These are phyloP conservation scores for Leucocoprinus birnbaumii DNA, from an alignment of 768 basidiomycete species.

Conservation along the genomic window DNA sequence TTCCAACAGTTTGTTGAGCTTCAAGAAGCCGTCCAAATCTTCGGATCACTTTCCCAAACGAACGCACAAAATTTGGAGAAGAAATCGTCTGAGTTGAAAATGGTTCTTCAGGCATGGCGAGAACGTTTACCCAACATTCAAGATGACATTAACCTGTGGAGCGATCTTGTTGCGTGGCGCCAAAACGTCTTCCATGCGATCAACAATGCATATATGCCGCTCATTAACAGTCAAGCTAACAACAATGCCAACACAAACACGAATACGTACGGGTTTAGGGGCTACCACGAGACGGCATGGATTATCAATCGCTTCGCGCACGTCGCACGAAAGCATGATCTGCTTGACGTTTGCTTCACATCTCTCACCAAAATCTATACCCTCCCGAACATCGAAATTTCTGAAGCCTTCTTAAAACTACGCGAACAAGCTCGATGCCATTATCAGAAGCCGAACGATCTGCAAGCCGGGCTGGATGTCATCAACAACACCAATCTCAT, in stretches of 20 bases:
- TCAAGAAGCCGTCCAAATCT: conserved; percentile 93
- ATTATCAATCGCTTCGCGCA: conserved; percentile 99
- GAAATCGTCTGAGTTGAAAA: conserved; percentile 93
- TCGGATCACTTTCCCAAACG: conserved; percentile 84
- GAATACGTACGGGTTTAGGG: conserved; percentile 89
- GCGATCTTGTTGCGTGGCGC: conserved; percentile 97
- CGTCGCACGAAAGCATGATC: conserved; percentile 94
- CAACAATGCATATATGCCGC: conserved; percentile 93
- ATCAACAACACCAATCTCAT: conserved; percentile 99
- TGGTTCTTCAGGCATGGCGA: conserved; percentile 95
- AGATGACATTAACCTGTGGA: conserved; percentile 99
- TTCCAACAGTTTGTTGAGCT: conserved; percentile 99
- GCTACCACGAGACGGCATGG: conserved; percentile 99
- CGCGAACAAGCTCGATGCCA: conserved; percentile 98
- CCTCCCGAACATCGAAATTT: conserved; percentile 98
- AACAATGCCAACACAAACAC: conserved; percentile 52
- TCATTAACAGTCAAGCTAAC: conserved; percentile 63
- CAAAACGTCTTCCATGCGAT: conserved; percentile 98
- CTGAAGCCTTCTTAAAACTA: conserved; percentile 97
- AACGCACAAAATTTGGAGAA: conserved; percentile 88
- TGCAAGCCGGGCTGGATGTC: conserved; percentile 92
- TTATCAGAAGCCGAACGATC: conserved; percentile 92
- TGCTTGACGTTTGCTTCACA: conserved; percentile 93
- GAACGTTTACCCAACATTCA: conserved; percentile 93
- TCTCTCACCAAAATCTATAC: conserved; percentile 98